phyloP scores from a whole-genome alignment of 1,284 basidiomycete genomes.

The Ganoderma sinense region DNA sequence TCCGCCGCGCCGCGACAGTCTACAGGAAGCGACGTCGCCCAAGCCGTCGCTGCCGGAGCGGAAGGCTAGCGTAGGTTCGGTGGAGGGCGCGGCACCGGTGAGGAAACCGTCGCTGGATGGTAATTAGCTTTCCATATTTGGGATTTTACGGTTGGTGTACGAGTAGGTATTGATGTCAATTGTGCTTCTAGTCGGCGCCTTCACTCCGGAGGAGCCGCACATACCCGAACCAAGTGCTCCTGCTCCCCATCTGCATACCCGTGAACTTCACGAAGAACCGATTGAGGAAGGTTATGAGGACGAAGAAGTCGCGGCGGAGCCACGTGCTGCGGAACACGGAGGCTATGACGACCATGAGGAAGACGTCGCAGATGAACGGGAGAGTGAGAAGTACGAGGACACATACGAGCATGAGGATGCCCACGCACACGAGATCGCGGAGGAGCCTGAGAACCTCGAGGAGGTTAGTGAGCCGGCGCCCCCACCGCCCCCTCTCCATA shows the following conservation, averaged over 20 bases:
- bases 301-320: conserved; percentile 20
- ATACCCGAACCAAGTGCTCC: conserved; percentile 13
- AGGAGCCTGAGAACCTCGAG: conserved; percentile 20
- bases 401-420: conserved; percentile 15
- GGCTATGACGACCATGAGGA: conserved; percentile 6
- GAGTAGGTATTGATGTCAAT: conserved; percentile 39
- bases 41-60: conserved; percentile 31
- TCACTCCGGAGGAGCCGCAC: conserved; percentile 6
- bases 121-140: conserved; percentile 51
- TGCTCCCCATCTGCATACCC: background rate
- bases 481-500: conserved; percentile 14
- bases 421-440: conserved; percentile 13
- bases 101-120: conserved; percentile 48
- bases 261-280: conserved; percentile 12
- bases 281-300: conserved; percentile 23
- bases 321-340: conserved; percentile 29
- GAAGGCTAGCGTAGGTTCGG: conserved; percentile 39
- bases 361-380: conserved; percentile 16
- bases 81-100: conserved; percentile 17
- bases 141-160: conserved; percentile 34
- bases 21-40: conserved; percentile 21
- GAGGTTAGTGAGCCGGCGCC: conserved; percentile 11
- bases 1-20: conserved; percentile 15
- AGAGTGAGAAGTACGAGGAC: conserved; percentile 8
- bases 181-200: conserved; percentile 27